phyloP scores from a whole-genome alignment of 2,329 filamentous ascomycete genomes.

The Periconia macrospinosa region DNA sequence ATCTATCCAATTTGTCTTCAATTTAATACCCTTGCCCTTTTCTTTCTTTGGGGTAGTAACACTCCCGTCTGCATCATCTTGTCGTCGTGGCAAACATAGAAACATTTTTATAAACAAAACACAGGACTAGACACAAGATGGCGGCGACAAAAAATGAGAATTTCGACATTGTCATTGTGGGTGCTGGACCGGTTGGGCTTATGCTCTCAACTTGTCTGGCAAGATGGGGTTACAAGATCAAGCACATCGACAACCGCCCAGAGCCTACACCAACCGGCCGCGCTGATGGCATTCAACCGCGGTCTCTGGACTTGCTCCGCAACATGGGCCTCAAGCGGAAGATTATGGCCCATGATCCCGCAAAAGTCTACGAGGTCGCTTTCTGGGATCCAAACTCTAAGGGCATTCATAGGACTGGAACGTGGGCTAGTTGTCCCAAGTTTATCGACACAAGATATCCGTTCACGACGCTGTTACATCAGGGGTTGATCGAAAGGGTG shows the following conservation, averaged over 20 bases:
- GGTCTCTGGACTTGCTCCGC: constrained; percentile 80
- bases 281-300: constrained; percentile 88
- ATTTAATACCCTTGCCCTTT: background rate
- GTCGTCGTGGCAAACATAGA: background rate
- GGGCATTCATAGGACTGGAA: constrained; percentile 62
- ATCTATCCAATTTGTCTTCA: background rate
- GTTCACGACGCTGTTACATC: constrained; percentile 64
- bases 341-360: constrained; percentile 85
- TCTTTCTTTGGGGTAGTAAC: background rate
- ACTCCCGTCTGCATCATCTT: background rate
- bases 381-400: constrained; percentile 64
- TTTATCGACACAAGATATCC: constrained; percentile 72
- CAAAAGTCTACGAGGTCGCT: constrained; percentile 75
- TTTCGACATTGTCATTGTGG: constrained; percentile 78
- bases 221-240: constrained; percentile 92
- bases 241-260: constrained; percentile 88
- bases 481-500: constrained; percentile 64
- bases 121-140: constrained; percentile 2
- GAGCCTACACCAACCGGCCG: constrained; percentile 84
- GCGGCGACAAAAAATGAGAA: constrained; percentile 31
- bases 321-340: constrained; percentile 88
- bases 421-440: constrained; percentile 84
- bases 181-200: constrained; percentile 85
- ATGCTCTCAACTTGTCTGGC: constrained; percentile 86
- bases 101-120: constrained; percentile 13